A percentile compares a stretch with the other conserved stretches of the same genome.
These are phyloP conservation scores for Pichia kluyveri DNA, from an alignment of 805 yeast species.

Conservation along the genomic window DNA sequence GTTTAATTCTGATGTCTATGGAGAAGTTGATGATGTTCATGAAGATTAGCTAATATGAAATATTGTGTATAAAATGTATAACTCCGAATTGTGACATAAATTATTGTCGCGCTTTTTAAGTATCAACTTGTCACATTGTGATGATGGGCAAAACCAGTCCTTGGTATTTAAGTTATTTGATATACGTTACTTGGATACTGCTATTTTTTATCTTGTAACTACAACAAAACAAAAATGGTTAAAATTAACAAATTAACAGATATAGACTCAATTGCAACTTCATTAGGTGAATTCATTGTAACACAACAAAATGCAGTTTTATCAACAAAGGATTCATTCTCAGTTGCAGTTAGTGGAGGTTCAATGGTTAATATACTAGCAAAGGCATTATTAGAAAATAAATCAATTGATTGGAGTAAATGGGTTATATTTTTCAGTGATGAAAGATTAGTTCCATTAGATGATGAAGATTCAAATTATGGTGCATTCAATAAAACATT, in stretches of 20 bases:
- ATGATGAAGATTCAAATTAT: conserved; percentile 77
- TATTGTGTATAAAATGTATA: no score
- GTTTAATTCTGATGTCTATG: not conserved
- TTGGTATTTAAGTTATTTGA: no score
- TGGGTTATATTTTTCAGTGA: conserved; percentile 86
- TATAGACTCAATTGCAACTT: conserved; percentile 40
- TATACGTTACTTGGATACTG: no score
- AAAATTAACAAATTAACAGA: conserved; percentile 42
- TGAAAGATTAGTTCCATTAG: conserved; percentile 80
- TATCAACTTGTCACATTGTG: no score
- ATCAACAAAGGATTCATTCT: conserved; percentile 36
- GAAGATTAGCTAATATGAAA: not conserved
- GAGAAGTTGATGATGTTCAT: no score
- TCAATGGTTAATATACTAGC: conserved; percentile 70
- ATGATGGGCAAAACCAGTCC: no score
- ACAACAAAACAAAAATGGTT: conserved; percentile 14
- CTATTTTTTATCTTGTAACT: no score
- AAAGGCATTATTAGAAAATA: conserved; percentile 56
- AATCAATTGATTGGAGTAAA: conserved; percentile 48
- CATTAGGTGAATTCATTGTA: conserved; percentile 58
- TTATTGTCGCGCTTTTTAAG: no score
- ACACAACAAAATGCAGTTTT: conserved; percentile 55
- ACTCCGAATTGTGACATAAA: no score
- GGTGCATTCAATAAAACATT: conserved; percentile 66
- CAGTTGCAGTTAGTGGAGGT: conserved; percentile 86